A percentile compares a stretch with the other conserved stretches of the same genome.
phyloP scores from a whole-genome alignment of 2,329 filamentous ascomycete species.

The Pseudocercospora crystallina region DNA sequence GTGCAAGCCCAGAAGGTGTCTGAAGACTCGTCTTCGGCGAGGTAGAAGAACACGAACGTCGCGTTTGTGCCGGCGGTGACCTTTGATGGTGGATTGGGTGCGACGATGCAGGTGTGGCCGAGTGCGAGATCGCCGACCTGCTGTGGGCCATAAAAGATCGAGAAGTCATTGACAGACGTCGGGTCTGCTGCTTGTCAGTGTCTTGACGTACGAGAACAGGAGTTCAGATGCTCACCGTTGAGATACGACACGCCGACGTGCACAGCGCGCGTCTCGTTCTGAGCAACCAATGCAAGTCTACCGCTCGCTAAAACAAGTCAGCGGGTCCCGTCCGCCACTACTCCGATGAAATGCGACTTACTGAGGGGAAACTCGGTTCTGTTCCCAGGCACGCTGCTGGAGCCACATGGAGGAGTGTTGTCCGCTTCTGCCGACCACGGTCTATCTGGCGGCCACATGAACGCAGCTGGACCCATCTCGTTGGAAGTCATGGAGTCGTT shows the following conservation, averaged over 20 bases:
- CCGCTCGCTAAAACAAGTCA: conserved; percentile 48
- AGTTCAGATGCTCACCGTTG: conserved; percentile 41
- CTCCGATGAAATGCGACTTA: conserved; percentile 31
- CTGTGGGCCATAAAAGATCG: conserved; percentile 32
- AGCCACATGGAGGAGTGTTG: conserved; percentile 60
- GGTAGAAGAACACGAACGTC: conserved; percentile 49
- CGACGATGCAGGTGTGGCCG: conserved; percentile 48
- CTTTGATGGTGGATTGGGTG: conserved; percentile 38
- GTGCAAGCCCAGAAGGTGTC: conserved; percentile 50
- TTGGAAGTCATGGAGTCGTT: background rate
- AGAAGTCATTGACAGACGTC: conserved; percentile 42
- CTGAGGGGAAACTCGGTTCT: conserved; percentile 59
- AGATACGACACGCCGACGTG: conserved; percentile 56
- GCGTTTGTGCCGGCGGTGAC: conserved; percentile 43
- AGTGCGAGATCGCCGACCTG: conserved; percentile 42
- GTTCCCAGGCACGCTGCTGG: conserved; percentile 47
- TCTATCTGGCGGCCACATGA: conserved; percentile 61
- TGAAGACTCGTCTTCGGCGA: conserved; percentile 42
- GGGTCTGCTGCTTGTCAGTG: conserved; percentile 36
- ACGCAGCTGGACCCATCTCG: conserved; percentile 20
- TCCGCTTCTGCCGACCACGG: conserved; percentile 56
- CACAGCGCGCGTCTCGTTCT: conserved; percentile 58
- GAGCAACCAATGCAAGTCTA: conserved; percentile 55
- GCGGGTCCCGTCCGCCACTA: background rate
- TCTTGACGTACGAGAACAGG: background rate